Conservation (phyloP, 331 rosid genomes). For the Prunus yedoensis region DNA sequence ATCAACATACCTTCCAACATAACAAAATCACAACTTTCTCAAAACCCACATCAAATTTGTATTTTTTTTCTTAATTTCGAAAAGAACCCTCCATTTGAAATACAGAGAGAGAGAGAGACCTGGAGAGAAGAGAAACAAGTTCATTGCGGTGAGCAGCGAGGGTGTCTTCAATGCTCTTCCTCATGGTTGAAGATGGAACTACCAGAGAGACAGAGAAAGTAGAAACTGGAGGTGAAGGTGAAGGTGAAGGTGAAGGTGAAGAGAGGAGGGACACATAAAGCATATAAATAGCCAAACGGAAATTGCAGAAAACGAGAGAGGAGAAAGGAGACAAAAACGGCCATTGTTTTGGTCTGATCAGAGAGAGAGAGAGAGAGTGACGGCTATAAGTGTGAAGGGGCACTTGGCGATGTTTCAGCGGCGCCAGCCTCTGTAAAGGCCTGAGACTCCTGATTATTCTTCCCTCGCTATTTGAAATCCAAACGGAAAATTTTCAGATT, state of each 20-base stretch:
- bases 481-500: constrained; percentile 13
- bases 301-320: background rate
- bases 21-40: background rate
- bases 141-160: constrained; percentile 46
- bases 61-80: background rate
- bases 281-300: background rate
- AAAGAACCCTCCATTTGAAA: background rate
- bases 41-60: background rate
- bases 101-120: constrained; percentile 29
- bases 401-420: constrained; percentile 27
- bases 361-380: background rate
- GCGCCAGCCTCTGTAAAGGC: background rate
- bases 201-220: background rate
- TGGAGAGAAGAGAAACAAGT: constrained; percentile 52
- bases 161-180: constrained; percentile 40
- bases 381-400: background rate
- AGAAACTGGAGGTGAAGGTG: constrained; percentile 8
- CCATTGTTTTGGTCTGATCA: constrained; percentile 14
- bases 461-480: constrained; percentile 23
- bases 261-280: background rate
- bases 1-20: constrained; percentile 44
- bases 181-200: constrained; percentile 19
- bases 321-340: constrained; percentile 9
- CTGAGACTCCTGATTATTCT: background rate
- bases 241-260: background rate